Evolutionary conservation across 1,284 basidiomycete genomes (phyloP).

Genomic region (Trichosporon coremiiforme): DNA sequence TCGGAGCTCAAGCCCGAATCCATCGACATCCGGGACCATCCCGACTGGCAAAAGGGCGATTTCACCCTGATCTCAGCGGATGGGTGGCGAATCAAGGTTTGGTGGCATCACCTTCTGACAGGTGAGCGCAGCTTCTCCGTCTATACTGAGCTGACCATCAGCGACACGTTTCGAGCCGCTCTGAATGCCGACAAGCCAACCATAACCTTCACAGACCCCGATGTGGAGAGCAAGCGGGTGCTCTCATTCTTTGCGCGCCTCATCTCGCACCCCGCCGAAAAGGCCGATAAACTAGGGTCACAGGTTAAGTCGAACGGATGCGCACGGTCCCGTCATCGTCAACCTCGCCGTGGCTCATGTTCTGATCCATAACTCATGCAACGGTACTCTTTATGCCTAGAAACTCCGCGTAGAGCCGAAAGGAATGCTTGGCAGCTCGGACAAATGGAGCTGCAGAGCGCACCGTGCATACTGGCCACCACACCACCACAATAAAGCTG

Average conservation of each 20-base stretch:
- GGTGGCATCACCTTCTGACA: background rate
- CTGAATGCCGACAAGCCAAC: background rate
- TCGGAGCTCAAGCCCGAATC: background rate
- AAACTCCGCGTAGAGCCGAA: too few species aligned
- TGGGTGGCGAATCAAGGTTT: constrained; percentile 6
- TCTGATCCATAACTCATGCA: too few species aligned
- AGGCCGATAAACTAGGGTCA: too few species aligned
- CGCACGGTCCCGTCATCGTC: too few species aligned
- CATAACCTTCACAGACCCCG: background rate
- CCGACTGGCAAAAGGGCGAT: constrained; percentile 11
- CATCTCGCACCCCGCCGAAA: background rate
- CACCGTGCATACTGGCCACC: too few species aligned
- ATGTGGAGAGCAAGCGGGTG: background rate
- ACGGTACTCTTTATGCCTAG: too few species aligned
- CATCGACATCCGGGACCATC: constrained; percentile 8
- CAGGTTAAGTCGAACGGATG: too few species aligned
- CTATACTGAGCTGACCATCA: background rate
- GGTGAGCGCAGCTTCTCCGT: background rate
- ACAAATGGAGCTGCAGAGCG: too few species aligned
- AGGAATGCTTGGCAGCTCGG: too few species aligned
- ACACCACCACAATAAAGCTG: too few species aligned
- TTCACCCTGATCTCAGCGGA: constrained; percentile 18
- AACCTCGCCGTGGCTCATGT: too few species aligned
- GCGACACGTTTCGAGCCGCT: background rate
- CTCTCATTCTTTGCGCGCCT: background rate